Percentiles rank a stretch among this genome's conserved stretches.
phyloP scores from a whole-genome alignment of 1,284 basidiomycete genomes.

The Laetiporus sulphureus region DNA sequence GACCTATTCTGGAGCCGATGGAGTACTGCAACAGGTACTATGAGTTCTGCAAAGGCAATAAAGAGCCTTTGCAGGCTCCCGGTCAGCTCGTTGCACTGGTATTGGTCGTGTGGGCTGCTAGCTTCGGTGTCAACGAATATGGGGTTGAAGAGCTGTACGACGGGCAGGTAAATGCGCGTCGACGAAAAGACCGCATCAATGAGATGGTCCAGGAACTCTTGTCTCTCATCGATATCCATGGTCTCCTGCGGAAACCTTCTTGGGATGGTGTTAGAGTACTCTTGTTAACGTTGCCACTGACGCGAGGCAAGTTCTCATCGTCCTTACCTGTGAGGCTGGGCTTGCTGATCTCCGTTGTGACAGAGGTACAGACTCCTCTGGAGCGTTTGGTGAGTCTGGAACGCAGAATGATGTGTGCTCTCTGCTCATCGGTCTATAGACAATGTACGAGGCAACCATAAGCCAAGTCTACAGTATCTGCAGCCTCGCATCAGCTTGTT shows the following conservation, averaged over 20 bases:
- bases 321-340: too few relatives aligned
- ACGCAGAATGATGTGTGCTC: not conserved
- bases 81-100: conserved; percentile 63
- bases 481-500: conserved; percentile 37
- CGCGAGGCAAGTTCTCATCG: conserved; percentile 53
- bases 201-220: conserved; percentile 70
- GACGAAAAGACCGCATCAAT: conserved; percentile 35
- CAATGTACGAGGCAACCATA: conserved; percentile 57
- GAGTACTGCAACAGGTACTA: conserved; percentile 71
- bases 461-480: conserved; percentile 70
- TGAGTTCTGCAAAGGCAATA: conserved; percentile 51
- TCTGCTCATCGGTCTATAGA: conserved; percentile 16
- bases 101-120: conserved; percentile 79
- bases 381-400: conserved; percentile 40
- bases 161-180: conserved; percentile 28
- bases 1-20: conserved; percentile 64
- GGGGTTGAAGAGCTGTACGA: conserved; percentile 42
- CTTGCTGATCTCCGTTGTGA: conserved; percentile 11
- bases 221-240: conserved; percentile 71
- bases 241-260: conserved; percentile 72
- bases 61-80: conserved; percentile 46
- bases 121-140: conserved; percentile 77
- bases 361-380: conserved; percentile 41
- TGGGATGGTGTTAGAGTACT: conserved; percentile 82
- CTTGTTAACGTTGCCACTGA: conserved; percentile 71